Base-by-base conservation (phyloP, 352 stramenopile species). In the Phytophthora fragariae region DNA sequence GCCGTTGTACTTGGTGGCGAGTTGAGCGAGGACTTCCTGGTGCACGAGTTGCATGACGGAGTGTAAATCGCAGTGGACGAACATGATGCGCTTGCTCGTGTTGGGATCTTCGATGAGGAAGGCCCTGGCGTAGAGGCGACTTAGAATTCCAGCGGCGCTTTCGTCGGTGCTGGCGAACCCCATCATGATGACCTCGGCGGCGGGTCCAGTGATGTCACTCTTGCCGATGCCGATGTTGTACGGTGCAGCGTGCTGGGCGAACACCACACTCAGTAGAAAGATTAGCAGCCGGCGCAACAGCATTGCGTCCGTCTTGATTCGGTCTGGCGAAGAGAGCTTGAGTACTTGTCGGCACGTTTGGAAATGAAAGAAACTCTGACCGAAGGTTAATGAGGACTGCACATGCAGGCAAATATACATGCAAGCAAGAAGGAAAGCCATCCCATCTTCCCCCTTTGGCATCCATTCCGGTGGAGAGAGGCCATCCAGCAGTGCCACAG, bases 171-270 rank as follows among this genome's bases (percentile, higher is more conserved):
- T 73, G 35, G 84, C 85, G 54, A 86, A 94, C 10, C 88, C 88
- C 76, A 88, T 85, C 80, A 93, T 89, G 54, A 88, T 69, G 19
- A 92, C 76, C 31, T 91, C 82, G 12, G 78, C 83, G 7, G 77
- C 79, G 0, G 85, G 85, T 0, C 84, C 85, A 1, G 86, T 93
- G 73, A 90, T 87, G 65, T 93, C 86, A 44, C 47, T 63, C 64
- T 88, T 91, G 39, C 83, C 86, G 8, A 89, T 57, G 15, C 85
- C 86, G 57, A 92, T 80, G 59, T 76, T 79, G 70, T 85, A 86
- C 15, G 53, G 17, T 4, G 24, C 47, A n/a, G 55, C 46, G 9
- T 27, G 15, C 46, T 57, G 62, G 31, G 5, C 57, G 12, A 46
- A 46, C 12, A 46, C 2, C 2, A n/a, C 37, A 46, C 37, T 17